Base-by-base conservation (phyloP, 352 stramenopile genomes). In the Phytopythium litorale region DNA sequence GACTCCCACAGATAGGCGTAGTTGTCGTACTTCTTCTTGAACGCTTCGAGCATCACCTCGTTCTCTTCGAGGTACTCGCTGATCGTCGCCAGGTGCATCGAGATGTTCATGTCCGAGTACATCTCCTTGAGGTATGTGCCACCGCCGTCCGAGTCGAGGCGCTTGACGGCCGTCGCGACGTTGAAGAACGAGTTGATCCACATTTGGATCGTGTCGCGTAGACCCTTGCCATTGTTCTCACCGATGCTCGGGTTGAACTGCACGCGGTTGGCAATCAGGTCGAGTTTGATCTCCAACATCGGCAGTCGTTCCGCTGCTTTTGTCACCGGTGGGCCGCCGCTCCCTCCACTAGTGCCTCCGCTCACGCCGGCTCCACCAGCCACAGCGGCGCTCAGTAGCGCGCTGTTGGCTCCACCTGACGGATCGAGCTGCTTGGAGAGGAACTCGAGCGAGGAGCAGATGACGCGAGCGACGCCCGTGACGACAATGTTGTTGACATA, bases 401-500 rank as follows among this genome's bases (percentile, higher is more conserved):
- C 64, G 37, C 67, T 72, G 21, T 70, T 68, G 12, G 63, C 70
- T 4, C 70, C 77, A n/a, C 77, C 76, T 32, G 87, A 86, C 13
- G 92, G 86, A 50, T 98, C 92, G 5, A 99, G 79, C 62, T 99
- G 95, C 64, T 99, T 93, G 0, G 95, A 81, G 6, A 99, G 72
- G 65, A 97, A 98, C 60, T 98, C 81, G 3, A 95, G 71, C 11
- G 82, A 92, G 7, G 82, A 91, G 48, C 82, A 93, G 53, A 95
- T 93, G 56, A 91, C 84, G 2, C 80, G 81, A 0, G 96, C 90
- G 4, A 99, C 82, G 23, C 97, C 97, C 51, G 94, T 87, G 18
- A 99, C 90, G 16, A 99, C 94, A 19, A 99, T 96, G 68, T 97
- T 98, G 74, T 99, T 99, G 52, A 99, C 91, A 63, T 98, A 99